These are phyloP conservation scores for Saccharomycopsis schoenii DNA, from an alignment of 805 yeast species.

Conservation along the genomic window DNA sequence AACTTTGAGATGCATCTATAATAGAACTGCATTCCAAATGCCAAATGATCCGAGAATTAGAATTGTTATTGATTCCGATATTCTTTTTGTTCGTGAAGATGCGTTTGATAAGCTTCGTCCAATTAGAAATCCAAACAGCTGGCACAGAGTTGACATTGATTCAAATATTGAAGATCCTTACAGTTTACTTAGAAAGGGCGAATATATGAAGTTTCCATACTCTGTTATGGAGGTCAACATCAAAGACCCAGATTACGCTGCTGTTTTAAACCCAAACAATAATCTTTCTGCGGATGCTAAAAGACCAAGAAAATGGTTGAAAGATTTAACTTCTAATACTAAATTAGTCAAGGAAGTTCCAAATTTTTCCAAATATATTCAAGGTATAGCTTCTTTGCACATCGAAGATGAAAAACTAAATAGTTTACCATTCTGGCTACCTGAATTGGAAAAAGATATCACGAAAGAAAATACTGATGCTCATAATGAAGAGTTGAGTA, in stretches of 20 bases:
- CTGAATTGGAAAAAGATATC: conserved; percentile 75
- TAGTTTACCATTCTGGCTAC: conserved; percentile 88
- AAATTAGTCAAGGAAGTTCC: conserved; percentile 79
- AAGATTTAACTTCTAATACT: conserved; percentile 62
- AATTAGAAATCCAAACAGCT: conserved; percentile 73
- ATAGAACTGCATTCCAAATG: conserved; percentile 93
- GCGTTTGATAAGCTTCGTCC: conserved; percentile 77
- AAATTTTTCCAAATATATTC: conserved; percentile 76
- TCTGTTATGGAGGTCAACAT: conserved; percentile 82
- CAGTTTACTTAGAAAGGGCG: conserved; percentile 74
- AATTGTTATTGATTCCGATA: conserved; percentile 82
- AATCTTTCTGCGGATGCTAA: conserved; percentile 27
- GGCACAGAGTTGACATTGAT: conserved; percentile 94
- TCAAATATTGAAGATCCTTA: conserved; percentile 60
- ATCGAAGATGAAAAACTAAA: conserved; percentile 87
- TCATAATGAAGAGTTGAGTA: conserved; percentile 52
- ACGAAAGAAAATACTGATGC: conserved; percentile 74
- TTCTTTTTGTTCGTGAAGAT: conserved; percentile 83
- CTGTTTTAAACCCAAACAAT: conserved; percentile 21
- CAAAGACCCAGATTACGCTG: conserved; percentile 29
- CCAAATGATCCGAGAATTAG: conserved; percentile 95
- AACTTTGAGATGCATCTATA: conserved; percentile 73
- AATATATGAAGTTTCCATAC: conserved; percentile 72
- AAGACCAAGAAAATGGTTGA: conserved; percentile 66
- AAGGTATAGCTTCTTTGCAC: conserved; percentile 81